phyloP scores from a whole-genome alignment of 176 grass and related monocot genomes.

The Aegilops umbellulata region DNA sequence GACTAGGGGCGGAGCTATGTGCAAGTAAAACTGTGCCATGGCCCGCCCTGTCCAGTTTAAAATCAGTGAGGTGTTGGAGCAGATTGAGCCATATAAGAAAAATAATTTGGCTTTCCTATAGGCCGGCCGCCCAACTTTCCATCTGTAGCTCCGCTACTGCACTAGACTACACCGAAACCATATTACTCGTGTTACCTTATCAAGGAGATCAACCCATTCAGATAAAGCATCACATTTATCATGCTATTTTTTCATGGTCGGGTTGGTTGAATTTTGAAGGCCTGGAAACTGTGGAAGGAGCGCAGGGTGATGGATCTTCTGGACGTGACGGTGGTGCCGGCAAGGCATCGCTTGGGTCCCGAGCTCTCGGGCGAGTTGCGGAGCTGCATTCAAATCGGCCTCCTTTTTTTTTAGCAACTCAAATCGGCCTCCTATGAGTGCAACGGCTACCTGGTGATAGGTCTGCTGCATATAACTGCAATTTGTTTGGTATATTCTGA shows the following conservation, averaged over 20 bases:
- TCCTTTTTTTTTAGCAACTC: background rate
- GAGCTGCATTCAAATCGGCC: constrained; percentile 45
- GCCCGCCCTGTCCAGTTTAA: too few species aligned
- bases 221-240: background rate
- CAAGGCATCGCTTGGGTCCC: rapidly evolving
- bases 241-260: background rate
- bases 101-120: too few species aligned
- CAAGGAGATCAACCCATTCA: background rate
- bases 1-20: too few species aligned
- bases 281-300: constrained; percentile 37
- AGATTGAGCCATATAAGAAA: too few species aligned
- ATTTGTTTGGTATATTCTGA: too few species aligned
- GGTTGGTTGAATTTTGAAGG: background rate
- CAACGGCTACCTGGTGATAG: constrained; percentile 33
- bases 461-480: background rate
- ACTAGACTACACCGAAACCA: too few species aligned
- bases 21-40: too few species aligned
- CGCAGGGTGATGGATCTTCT: constrained; percentile 4
- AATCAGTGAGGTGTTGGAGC: too few species aligned
- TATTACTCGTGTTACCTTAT: background rate
- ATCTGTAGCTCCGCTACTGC: too few species aligned
- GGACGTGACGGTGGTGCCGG: background rate
- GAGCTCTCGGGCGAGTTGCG: background rate
- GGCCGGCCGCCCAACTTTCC: too few species aligned
- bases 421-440: constrained; percentile 50